Percentiles rank a stretch among this genome's conserved stretches.
Conservation (phyloP, 1,284 basidiomycete genomes). For the Austroboletus novae-zelandiae region DNA sequence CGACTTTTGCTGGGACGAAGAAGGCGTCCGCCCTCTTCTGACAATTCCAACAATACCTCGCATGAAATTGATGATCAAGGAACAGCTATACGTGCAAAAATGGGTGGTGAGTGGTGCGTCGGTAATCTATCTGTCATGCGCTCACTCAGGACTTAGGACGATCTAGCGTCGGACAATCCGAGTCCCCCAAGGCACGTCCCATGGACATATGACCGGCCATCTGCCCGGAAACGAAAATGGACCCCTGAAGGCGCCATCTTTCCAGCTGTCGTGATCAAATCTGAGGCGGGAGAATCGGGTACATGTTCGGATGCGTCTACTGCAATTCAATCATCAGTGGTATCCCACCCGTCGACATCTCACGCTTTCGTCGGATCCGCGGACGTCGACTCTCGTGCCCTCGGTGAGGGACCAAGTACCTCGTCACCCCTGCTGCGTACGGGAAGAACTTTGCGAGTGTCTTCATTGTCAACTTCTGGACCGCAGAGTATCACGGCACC, state of each 20-base stretch:
- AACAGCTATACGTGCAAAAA: slow-evolving; percentile 46
- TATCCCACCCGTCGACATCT: slow-evolving; percentile 1
- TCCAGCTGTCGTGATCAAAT: slow-evolving; percentile 39
- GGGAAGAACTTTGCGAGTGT: slow-evolving; percentile 1
- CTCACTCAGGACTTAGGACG: slow-evolving; percentile 27
- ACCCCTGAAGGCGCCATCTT: slow-evolving; percentile 53
- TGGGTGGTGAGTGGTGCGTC: slow-evolving; percentile 49
- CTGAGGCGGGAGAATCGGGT: slow-evolving; percentile 4
- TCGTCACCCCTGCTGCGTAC: not conserved
- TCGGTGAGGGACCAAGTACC: slow-evolving; percentile 9
- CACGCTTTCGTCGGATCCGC: slow-evolving; percentile 8
- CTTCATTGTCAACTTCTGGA: not conserved
- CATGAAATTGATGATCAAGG: slow-evolving; percentile 47
- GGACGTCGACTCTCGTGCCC: slow-evolving; percentile 4
- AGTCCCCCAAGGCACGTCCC: slow-evolving; percentile 40
- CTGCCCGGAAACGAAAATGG: slow-evolving; percentile 38
- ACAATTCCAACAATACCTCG: slow-evolving; percentile 55
- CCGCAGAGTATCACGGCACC: not conserved
- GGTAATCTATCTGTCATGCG: slow-evolving; percentile 1
- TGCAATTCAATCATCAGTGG: not conserved
- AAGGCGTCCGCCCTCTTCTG: slow-evolving; percentile 17
- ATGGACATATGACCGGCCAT: slow-evolving; percentile 39
- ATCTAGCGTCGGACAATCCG: slow-evolving; percentile 31
- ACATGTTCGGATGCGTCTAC: slow-evolving; percentile 2
- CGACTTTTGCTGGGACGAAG: slow-evolving; percentile 21